A percentile compares a stretch with the other conserved stretches of the same genome.
phyloP scores from a whole-genome alignment of 2,329 filamentous ascomycete species.

The Neurospora sp. region DNA sequence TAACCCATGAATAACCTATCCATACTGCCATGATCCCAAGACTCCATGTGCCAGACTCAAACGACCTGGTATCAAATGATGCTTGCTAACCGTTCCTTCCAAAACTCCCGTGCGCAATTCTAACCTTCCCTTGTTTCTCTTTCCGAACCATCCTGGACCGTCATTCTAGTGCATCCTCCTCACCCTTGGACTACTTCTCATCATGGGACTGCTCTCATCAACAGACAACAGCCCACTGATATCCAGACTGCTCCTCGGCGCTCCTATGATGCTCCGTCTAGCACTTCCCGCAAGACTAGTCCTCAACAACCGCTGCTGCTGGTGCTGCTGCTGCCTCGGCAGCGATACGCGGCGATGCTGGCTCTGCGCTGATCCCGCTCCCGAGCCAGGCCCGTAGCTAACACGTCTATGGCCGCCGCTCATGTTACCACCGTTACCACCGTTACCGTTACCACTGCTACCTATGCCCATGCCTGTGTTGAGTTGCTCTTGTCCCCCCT shows the following conservation, averaged over 20 bases:
- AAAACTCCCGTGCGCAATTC: not conserved
- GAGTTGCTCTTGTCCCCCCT: conserved; percentile 21
- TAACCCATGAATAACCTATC: not conserved
- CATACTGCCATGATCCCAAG: not conserved
- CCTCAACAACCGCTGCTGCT: not conserved
- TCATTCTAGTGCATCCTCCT: conserved; percentile 22
- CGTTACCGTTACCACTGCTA: not conserved
- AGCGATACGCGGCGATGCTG: not conserved
- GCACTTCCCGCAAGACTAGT: conserved; percentile 30
- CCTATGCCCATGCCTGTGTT: conserved; percentile 12
- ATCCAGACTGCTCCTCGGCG: conserved; percentile 42
- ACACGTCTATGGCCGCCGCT: conserved; percentile 7
- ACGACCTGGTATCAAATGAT: not conserved
- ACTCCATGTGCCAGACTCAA: not conserved
- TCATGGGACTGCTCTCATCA: conserved; percentile 44
- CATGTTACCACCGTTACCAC: conserved; percentile 1
- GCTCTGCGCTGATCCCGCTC: not conserved
- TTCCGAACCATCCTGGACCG: not conserved
- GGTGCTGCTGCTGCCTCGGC: not conserved
- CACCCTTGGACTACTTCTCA: conserved; percentile 43
- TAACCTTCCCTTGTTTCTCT: not conserved
- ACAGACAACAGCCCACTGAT: conserved; percentile 45
- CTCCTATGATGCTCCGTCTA: conserved; percentile 12
- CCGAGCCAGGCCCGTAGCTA: not conserved
- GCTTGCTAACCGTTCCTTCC: not conserved